Conservation (phyloP, 2,329 filamentous ascomycete genomes). For the Ophiostoma australiae region DNA sequence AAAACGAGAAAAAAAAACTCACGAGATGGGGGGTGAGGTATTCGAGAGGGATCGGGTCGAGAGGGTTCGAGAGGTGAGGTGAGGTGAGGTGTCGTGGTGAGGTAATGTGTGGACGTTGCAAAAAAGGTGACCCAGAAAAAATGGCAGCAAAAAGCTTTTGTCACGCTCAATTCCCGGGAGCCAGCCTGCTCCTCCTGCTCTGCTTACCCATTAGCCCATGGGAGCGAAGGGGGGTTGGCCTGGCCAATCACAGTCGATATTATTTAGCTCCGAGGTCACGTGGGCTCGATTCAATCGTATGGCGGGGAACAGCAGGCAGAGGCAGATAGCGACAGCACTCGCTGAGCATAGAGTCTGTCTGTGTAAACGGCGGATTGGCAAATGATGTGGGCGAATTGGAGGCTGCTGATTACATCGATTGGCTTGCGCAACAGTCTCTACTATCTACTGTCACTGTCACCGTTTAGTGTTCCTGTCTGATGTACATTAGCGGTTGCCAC, state of each 20-base stretch:
- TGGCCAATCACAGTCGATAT: constrained; percentile 24
- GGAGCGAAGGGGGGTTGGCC: neutral
- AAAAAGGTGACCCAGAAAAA: constrained; percentile 14
- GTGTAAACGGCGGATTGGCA: constrained; percentile 9
- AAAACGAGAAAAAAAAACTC: neutral
- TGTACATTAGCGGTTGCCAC: no score
- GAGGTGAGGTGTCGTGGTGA: neutral
- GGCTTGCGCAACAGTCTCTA: neutral
- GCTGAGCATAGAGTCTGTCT: neutral
- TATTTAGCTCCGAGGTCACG: constrained; percentile 27
- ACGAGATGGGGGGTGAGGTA: constrained; percentile 5
- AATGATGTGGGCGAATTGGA: constrained; percentile 24
- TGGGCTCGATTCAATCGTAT: neutral
- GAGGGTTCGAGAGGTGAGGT: neutral
- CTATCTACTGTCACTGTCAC: neutral
- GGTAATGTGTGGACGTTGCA: neutral
- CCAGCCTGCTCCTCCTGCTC: neutral
- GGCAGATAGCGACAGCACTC: neutral
- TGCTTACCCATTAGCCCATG: neutral
- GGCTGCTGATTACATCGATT: constrained; percentile 13
- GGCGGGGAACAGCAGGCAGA: neutral
- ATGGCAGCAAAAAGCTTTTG: constrained; percentile 19
- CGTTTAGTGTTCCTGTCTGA: no score
- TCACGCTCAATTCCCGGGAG: constrained; percentile 23
- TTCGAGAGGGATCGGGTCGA: no score